Conservation (phyloP, 371 early-diverging fungal genomes). For the Mortierella sp. region DNA sequence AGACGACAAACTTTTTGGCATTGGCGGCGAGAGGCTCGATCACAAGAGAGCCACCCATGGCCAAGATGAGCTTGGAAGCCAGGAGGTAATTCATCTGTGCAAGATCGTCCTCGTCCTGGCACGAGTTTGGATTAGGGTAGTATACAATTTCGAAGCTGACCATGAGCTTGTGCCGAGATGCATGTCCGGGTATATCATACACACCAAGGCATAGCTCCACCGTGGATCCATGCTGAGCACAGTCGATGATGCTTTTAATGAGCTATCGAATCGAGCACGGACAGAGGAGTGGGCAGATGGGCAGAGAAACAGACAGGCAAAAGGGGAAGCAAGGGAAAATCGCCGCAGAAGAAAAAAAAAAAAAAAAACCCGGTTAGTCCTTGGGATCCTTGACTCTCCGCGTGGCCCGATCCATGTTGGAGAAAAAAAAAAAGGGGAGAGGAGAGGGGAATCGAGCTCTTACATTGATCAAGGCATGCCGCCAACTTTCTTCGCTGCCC, state of each 20-base stretch:
- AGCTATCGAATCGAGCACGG: slow-evolving; percentile 51
- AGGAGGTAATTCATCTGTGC: slow-evolving; percentile 58
- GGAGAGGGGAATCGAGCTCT: slow-evolving; percentile 12
- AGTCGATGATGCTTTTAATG: slow-evolving; percentile 64
- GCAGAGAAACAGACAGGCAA: background rate
- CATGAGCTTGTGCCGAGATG: slow-evolving; percentile 40
- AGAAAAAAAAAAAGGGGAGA: background rate
- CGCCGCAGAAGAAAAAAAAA: background rate
- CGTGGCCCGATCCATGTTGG: background rate
- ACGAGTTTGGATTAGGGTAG: slow-evolving; percentile 54
- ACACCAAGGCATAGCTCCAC: slow-evolving; percentile 68
- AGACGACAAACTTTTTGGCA: slow-evolving; percentile 46
- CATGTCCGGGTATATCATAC: slow-evolving; percentile 18
- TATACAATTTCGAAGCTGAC: slow-evolving; percentile 65
- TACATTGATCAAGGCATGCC: slow-evolving; percentile 69
- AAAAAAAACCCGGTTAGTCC: background rate
- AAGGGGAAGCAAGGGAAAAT: too few species aligned
- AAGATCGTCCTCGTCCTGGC: slow-evolving; percentile 34
- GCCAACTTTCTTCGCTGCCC: slow-evolving; percentile 66
- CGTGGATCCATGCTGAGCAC: slow-evolving; percentile 64
- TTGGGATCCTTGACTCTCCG: background rate
- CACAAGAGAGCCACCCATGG: slow-evolving; percentile 58
- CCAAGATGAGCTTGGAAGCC: slow-evolving; percentile 60
- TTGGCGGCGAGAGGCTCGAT: slow-evolving; percentile 55
- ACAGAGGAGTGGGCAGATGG: too few species aligned